Evolutionary conservation across 306 rosid species (phyloP).

Genomic region (Datisca glomerata): DNA sequence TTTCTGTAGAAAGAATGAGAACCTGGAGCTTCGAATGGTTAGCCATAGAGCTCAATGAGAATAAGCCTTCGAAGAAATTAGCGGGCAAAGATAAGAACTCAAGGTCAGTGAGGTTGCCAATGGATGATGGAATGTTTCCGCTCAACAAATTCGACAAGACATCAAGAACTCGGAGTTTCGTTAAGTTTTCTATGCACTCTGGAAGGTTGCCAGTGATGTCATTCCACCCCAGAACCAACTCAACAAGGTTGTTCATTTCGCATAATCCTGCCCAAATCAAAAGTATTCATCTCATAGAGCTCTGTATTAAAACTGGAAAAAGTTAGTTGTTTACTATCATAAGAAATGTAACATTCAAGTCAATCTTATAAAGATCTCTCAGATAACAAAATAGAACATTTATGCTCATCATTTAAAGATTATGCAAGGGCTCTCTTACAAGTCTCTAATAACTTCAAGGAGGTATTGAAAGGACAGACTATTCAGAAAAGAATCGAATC

Average conservation of each 20-base stretch:
- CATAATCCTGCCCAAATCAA: constrained; percentile 2
- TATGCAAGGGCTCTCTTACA: too few relatives aligned
- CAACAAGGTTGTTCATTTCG: constrained; percentile 6
- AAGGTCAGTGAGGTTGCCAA: background rate
- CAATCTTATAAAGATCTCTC: too few relatives aligned
- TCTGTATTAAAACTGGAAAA: background rate
- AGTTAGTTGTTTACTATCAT: background rate
- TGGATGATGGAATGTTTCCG: background rate
- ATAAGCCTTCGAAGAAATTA: constrained; percentile 11
- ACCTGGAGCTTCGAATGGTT: constrained; percentile 13
- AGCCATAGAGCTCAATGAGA: constrained; percentile 13
- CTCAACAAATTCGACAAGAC: background rate
- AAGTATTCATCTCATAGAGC: background rate
- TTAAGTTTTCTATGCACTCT: constrained; percentile 1
- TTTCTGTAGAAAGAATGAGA: constrained; percentile 2
- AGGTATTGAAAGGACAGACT: too few relatives aligned
- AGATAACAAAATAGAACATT: too few relatives aligned
- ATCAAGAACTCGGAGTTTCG: background rate
- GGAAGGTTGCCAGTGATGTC: constrained; percentile 4
- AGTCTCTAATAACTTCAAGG: too few relatives aligned
- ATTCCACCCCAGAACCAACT: constrained; percentile 5
- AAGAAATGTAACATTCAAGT: background rate
- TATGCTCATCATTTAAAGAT: too few relatives aligned
- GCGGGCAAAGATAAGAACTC: constrained; percentile 1
- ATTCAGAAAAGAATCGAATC: too few relatives aligned